A percentile compares a stretch with the other conserved stretches of the same genome.
Conservation (phyloP, 257 asterid species). For the Solanum dulcamara region DNA sequence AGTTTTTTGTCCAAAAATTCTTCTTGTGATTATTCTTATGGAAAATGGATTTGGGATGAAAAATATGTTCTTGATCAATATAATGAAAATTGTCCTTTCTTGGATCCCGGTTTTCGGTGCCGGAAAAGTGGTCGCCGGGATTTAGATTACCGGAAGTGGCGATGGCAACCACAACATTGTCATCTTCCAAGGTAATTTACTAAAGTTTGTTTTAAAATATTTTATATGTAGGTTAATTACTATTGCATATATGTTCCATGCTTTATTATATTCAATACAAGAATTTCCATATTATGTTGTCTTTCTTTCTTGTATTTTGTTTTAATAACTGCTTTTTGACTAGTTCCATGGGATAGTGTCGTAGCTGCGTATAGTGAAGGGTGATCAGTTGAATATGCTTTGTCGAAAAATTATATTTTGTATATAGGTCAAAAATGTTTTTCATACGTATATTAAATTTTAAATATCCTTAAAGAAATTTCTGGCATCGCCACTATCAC, state of each 20-base stretch:
- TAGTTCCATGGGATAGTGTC: neutral
- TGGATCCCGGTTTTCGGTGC: constrained; percentile 91
- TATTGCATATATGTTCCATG: neutral
- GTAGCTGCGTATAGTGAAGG: too few relatives aligned
- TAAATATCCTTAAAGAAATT: neutral
- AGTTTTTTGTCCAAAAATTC: constrained; percentile 17
- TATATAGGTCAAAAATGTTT: too few relatives aligned
- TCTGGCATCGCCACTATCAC: neutral
- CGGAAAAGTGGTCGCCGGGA: constrained; percentile 47
- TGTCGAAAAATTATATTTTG: too few relatives aligned
- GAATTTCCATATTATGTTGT: neutral
- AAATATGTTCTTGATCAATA: constrained; percentile 27
- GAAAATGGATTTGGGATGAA: constrained; percentile 69
- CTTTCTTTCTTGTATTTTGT: neutral
- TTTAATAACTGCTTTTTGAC: neutral
- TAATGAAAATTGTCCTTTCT: constrained; percentile 64
- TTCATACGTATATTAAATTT: too few relatives aligned
- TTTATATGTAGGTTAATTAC: neutral
- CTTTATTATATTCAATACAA: neutral
- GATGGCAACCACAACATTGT: constrained; percentile 71
- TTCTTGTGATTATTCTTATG: constrained; percentile 52
- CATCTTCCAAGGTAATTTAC: constrained; percentile 60
- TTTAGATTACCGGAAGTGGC: constrained; percentile 56
- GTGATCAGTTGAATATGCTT: too few relatives aligned
- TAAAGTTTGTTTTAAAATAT: neutral